Conservation (phyloP, 305 asterid genomes). For the Ilex paraguariensis region DNA sequence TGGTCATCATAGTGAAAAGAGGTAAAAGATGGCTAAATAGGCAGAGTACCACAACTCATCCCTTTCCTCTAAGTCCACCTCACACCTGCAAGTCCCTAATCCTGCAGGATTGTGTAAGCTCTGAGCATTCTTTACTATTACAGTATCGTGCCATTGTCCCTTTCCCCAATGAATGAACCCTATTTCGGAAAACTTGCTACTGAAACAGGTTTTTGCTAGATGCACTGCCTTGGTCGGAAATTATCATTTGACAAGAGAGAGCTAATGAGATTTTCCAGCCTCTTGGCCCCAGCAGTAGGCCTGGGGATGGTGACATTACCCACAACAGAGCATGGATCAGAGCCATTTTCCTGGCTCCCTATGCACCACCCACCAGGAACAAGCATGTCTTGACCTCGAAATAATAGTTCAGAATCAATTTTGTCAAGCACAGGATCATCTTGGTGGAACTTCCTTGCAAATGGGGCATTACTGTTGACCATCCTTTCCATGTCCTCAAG, state of each 20-base stretch:
- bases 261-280: conserved; percentile 2
- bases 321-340: conserved; percentile 11
- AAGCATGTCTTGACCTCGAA: conserved; percentile 3
- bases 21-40: no score
- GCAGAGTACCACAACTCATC: no score
- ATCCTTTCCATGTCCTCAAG: conserved; percentile 8
- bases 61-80: no score
- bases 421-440: conserved; percentile 11
- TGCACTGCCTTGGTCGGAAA: conserved; percentile 9
- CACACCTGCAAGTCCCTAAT: no score
- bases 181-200: neutral
- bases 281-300: conserved; percentile 12
- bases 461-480: conserved; percentile 12
- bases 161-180: no score
- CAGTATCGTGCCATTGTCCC: no score
- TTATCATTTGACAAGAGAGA: neutral
- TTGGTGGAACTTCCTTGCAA: conserved; percentile 11
- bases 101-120: no score
- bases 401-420: conserved; percentile 9
- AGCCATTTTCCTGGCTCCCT: conserved; percentile 1
- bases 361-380: conserved; percentile 16
- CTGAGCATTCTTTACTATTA: no score
- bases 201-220: neutral
- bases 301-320: conserved; percentile 7
- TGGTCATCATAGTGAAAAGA: no score